Base-by-base conservation (phyloP, 148 eudicot species). In the Amaranthus cruentus region DNA sequence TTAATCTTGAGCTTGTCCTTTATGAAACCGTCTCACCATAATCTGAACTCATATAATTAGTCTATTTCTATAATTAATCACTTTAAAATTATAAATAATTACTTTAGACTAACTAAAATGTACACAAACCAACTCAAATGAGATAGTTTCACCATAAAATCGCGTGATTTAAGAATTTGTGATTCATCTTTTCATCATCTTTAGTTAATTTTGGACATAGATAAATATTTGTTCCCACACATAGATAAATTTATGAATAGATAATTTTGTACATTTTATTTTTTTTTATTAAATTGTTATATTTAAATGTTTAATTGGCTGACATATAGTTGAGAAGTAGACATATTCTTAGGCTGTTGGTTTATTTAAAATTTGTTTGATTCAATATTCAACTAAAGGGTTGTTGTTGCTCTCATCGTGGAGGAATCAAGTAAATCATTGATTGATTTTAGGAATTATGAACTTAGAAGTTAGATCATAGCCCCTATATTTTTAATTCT, bases 321-420 rank as follows among this genome's bases (percentile, higher is more conserved):
- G 70, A 70, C 71, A 71, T 55, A 13, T 55, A 44, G 14, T 10
- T 18, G 60, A 3, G 2, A 43, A 43, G 66, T 62, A 62, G 52
- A 65, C 51, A 47, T 13, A 44, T 54, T 49, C 55, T 54, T 21
- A 6, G 52, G 5, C 4, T 66, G 4, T 47, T 46, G 14, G 14
- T 38, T 11, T 47, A 44, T 51, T 49, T 38, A 13, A 44, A 12
- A 28, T 21, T 38, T 68, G 4, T 28, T 38, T 60, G 44, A 62
- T 62, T 57, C 47, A 70, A 70, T 71, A 55, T 63, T 77, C 66
- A 71, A 66, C 12, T 51, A 70, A 69, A 55, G 59, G 72, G 71
- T 70, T 75, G 72, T 63, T 70, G 82, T 63, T 70, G 82, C 70
- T 54, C 8, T 63, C 62, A 55, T 79, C 82, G 78, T 79, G 78